Percentiles rank a stretch among this genome's conserved stretches.
Evolutionary conservation across 805 yeast species (phyloP).

Genomic region (Candida ficus): DNA sequence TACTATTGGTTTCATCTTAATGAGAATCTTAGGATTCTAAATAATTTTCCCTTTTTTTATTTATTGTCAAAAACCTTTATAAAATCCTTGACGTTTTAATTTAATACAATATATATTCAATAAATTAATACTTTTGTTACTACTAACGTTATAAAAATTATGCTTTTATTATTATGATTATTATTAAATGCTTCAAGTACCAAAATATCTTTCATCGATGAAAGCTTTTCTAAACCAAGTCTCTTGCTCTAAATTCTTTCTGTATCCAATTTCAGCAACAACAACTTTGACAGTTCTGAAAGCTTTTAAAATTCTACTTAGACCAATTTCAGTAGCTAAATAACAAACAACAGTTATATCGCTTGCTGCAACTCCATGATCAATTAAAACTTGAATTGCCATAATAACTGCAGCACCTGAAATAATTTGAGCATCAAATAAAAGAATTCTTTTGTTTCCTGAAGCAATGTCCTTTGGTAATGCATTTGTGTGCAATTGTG

Average conservation of each 20-base stretch:
- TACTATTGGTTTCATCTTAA: constrained; percentile 72
- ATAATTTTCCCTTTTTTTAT: not conserved
- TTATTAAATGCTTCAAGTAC: too few species aligned
- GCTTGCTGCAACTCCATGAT: constrained; percentile 61
- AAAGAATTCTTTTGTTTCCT: constrained; percentile 41
- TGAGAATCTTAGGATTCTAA: constrained; percentile 53
- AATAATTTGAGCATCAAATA: constrained; percentile 83
- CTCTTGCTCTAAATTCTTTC: constrained; percentile 41
- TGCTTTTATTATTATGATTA: too few species aligned
- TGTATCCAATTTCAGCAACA: constrained; percentile 58
- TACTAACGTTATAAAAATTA: too few species aligned
- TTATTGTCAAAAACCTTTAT: not conserved
- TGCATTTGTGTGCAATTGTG: constrained; percentile 79
- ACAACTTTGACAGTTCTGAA: constrained; percentile 60
- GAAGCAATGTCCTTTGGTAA: constrained; percentile 44
- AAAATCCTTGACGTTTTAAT: too few species aligned
- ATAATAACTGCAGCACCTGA: constrained; percentile 93
- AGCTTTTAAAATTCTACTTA: constrained; percentile 66
- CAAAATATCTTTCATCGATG: constrained; percentile 74
- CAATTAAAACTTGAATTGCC: constrained; percentile 86
- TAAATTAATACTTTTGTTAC: not conserved
- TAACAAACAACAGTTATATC: constrained; percentile 68
- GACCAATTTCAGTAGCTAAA: constrained; percentile 73
- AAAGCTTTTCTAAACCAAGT: constrained; percentile 64
- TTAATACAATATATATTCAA: not conserved